Conservation (phyloP, 2,329 filamentous ascomycete genomes). For the Aulographum hederae region DNA sequence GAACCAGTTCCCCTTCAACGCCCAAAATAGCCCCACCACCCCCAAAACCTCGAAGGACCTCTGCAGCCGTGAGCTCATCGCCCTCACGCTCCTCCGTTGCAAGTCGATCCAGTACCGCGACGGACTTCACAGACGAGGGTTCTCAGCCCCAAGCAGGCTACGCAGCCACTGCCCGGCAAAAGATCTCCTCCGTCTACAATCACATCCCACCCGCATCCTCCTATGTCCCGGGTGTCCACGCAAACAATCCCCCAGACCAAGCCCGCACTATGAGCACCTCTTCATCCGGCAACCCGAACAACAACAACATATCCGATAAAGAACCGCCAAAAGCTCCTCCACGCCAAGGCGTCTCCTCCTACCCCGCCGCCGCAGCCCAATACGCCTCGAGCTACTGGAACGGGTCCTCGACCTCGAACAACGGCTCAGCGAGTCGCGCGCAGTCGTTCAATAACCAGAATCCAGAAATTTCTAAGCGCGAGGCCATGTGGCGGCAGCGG, state of each 20-base stretch:
- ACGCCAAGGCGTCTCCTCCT: constrained; percentile 17
- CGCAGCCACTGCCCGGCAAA: constrained; percentile 18
- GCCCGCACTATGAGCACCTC: background rate
- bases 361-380: constrained; percentile 17
- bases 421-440: constrained; percentile 5
- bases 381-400: constrained; percentile 12
- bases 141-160: constrained; percentile 18
- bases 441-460: constrained; percentile 8
- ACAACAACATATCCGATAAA: no score
- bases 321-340: constrained; percentile 17
- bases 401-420: constrained; percentile 3
- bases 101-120: no score
- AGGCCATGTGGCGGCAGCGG: constrained; percentile 53
- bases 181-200: constrained; percentile 20
- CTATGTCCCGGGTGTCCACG: constrained; percentile 2
- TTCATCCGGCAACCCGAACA: no score
- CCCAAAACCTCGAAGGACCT: no score
- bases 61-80: no score
- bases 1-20: constrained; percentile 4
- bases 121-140: no score
- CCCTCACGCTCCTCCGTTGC: constrained; percentile 12
- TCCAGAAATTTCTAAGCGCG: constrained; percentile 39
- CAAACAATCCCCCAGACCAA: constrained; percentile 1
- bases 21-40: constrained; percentile 8
- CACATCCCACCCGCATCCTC: constrained; percentile 17